These are phyloP conservation scores for Ascochyta viciae-villosae DNA, from an alignment of 2,329 filamentous ascomycete genomes.

Conservation along the genomic window DNA sequence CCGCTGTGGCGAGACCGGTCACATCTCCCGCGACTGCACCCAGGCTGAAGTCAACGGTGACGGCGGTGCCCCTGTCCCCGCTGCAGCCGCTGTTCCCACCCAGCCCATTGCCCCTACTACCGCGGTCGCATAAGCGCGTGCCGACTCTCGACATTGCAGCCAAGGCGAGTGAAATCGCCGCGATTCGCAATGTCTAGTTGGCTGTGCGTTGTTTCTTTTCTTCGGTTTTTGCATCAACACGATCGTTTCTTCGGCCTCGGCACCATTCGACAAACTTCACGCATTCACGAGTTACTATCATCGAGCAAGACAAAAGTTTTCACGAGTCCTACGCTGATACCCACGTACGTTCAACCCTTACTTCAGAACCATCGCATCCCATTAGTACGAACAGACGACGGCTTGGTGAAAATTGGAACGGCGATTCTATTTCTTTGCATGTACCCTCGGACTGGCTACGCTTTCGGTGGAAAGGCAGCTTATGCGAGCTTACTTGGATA, in stretches of 20 bases:
- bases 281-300: conserved; percentile 45
- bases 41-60: conserved; percentile 67
- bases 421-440: conserved; percentile 27
- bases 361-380: conserved; percentile 48
- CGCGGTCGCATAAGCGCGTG: conserved; percentile 43
- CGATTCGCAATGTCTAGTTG: conserved; percentile 2
- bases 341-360: conserved; percentile 51
- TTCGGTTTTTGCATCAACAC: conserved; percentile 30
- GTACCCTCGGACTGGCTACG: conserved; percentile 17
- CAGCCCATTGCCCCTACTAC: conserved; percentile 53
- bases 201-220: conserved; percentile 17
- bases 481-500: conserved; percentile 34
- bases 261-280: conserved; percentile 46
- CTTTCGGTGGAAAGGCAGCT: conserved; percentile 13
- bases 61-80: conserved; percentile 36
- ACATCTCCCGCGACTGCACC: conserved; percentile 95
- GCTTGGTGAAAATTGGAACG: conserved; percentile 45
- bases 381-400: conserved; percentile 45
- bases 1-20: conserved; percentile 91
- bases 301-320: conserved; percentile 47
- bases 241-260: conserved; percentile 44
- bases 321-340: conserved; percentile 55
- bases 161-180: conserved; percentile 30
- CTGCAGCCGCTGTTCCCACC: conserved; percentile 32
- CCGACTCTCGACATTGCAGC: conserved; percentile 2